Evolutionary conservation across 306 rosid genomes (phyloP).

Genomic region (Vicia sativa): DNA sequence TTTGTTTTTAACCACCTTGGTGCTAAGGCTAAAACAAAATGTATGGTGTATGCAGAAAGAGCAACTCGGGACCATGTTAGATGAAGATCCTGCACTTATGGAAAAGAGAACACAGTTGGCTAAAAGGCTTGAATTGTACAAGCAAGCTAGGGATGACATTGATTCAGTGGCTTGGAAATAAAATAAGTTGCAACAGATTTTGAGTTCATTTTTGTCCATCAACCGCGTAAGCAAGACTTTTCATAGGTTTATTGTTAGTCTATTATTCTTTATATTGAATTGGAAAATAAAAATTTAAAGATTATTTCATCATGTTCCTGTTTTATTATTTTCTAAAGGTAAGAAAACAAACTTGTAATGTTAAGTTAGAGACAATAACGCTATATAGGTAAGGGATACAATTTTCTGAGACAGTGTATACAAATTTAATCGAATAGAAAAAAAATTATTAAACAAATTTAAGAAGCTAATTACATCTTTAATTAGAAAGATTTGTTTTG

Average conservation of each 20-base stretch:
- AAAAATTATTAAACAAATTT: not conserved
- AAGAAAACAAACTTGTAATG: not conserved
- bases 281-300: not conserved
- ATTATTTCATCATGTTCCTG: not conserved
- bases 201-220: slow-evolving; percentile 18
- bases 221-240: not conserved
- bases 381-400: not conserved
- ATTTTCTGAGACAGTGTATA: not conserved
- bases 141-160: slow-evolving; percentile 46
- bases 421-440: not conserved
- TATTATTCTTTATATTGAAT: not conserved
- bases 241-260: not conserved
- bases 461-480: slow-evolving; percentile 3
- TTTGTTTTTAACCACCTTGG: not conserved
- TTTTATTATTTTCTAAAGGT: slow-evolving; percentile 2
- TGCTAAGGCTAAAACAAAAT: not conserved
- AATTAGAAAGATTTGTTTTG: slow-evolving; percentile 30
- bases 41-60: slow-evolving; percentile 36
- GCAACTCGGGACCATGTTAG: slow-evolving; percentile 35
- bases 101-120: slow-evolving; percentile 40
- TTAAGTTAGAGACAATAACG: too few species aligned
- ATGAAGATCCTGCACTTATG: slow-evolving; percentile 43
- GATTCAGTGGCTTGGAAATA: slow-evolving; percentile 39
- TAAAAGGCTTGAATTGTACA: slow-evolving; percentile 40
- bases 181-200: slow-evolving; percentile 8